Base-by-base conservation (phyloP, 345 rosid species). In the Salix purpurea region DNA sequence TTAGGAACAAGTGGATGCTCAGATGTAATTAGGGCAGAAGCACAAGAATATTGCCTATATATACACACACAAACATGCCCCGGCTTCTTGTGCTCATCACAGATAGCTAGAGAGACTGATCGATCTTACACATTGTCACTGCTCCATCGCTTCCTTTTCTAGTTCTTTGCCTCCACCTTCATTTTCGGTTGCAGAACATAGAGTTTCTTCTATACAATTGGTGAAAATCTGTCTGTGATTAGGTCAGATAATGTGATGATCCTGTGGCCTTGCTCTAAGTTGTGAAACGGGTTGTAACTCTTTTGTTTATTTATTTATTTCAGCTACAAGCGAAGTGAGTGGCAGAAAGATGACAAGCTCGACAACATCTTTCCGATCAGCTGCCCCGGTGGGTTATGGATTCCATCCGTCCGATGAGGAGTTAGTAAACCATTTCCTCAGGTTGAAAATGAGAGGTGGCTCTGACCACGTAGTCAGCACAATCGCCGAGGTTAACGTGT, bases 381-480 rank as follows among this genome's bases (percentile, higher is more conserved):
- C 6, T 34, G 6, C 7, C 6, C 61, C 18, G 24, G 18, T 6
- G n/a, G 80, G 80, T 58, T 77, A 1, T 39, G 62, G 86, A 44
- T 91, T 91, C 77, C 78, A 79, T 50, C 90, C 93, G 6, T 77
- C 80, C 2, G 89, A 86, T 11, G 84, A 79, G 52, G 88, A 88
- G 66, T 69, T 89, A 68, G 65, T 89, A 74, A 65, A 61, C 60
- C 52, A 56, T 67, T 85, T 70, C 67, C 79, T 91, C 50, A 77
- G 66, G 78, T 48, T 4, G 16, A 87, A 87, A 71, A 82, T 88
- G 67, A 54, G 36, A 1, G 76, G 83, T 3, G 76, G 82, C 8
- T 5, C 15, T 2, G 58, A 76, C 52, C 28, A 67, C 58, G 4
- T 34, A 34, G 74, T 69, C 30, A 2, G 0, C 46, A 21, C 34